Conservation (phyloP, 306 rosid genomes). For the Vicia faba region DNA sequence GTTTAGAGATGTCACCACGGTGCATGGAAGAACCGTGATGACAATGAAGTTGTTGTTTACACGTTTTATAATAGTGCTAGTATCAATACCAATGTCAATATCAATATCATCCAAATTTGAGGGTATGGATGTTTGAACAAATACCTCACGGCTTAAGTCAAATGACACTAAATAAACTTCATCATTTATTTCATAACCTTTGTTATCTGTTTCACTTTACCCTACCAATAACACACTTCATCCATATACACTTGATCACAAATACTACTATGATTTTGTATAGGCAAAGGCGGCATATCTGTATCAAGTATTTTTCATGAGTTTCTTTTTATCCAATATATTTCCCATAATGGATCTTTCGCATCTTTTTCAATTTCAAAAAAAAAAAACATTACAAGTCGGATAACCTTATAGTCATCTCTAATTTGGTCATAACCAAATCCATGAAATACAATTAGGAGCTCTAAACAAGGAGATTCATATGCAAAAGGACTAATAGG, state of each 20-base stretch:
- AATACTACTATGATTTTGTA: fast-evolving
- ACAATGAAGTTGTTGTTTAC: too few species aligned
- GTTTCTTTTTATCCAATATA: not conserved
- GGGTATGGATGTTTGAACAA: not conserved
- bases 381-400: too few species aligned
- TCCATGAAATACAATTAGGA: too few species aligned
- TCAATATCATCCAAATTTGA: not conserved
- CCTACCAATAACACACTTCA: constrained; percentile 1
- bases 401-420: too few species aligned
- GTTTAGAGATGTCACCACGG: too few species aligned
- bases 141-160: not conserved
- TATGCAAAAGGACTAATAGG: too few species aligned
- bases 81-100: not conserved
- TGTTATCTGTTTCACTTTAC: not conserved
- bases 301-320: not conserved
- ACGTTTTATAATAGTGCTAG: too few species aligned
- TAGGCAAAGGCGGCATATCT: not conserved
- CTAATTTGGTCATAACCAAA: too few species aligned
- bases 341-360: not conserved
- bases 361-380: too few species aligned
- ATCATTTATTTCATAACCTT: too few species aligned
- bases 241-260: not conserved
- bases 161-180: not conserved
- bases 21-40: too few species aligned
- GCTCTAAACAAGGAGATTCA: too few species aligned